Evolutionary conservation across 345 rosid species (phyloP).

Genomic region (Clarkia xantiana): DNA sequence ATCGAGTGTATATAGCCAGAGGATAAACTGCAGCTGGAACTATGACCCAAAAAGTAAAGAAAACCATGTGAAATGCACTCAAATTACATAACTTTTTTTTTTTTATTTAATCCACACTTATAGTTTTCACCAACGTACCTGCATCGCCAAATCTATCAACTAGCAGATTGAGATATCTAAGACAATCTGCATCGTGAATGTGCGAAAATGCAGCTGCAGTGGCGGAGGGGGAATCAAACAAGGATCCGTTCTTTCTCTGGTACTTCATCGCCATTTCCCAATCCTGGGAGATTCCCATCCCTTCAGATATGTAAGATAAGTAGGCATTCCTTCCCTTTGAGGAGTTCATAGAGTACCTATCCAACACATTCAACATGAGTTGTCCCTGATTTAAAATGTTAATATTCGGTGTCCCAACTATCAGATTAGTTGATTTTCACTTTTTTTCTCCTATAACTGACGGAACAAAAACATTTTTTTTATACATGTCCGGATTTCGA

Average conservation of each 20-base stretch:
- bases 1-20: conserved; percentile 37
- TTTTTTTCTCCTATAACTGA: too few relatives aligned
- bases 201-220: conserved; percentile 63
- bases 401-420: too few relatives aligned
- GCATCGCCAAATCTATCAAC: conserved; percentile 50
- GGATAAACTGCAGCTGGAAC: conserved; percentile 62
- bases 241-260: conserved; percentile 64
- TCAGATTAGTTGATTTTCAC: too few relatives aligned
- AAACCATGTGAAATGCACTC: conserved; percentile 6
- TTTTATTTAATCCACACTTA: neutral
- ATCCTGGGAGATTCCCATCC: conserved; percentile 35
- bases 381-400: too few relatives aligned
- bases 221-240: conserved; percentile 84
- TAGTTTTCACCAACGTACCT: conserved; percentile 17
- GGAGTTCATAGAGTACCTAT: conserved; percentile 14
- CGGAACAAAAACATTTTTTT: too few relatives aligned
- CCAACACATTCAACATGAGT: too few relatives aligned
- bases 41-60: conserved; percentile 21
- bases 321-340: conserved; percentile 42
- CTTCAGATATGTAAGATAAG: conserved; percentile 57
- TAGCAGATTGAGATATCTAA: conserved; percentile 38
- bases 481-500: too few relatives aligned
- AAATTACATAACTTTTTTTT: neutral
- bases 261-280: conserved; percentile 55
- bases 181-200: conserved; percentile 39